Conservation (phyloP, 1,284 basidiomycete species). For the Heterobasidion parviporum region DNA sequence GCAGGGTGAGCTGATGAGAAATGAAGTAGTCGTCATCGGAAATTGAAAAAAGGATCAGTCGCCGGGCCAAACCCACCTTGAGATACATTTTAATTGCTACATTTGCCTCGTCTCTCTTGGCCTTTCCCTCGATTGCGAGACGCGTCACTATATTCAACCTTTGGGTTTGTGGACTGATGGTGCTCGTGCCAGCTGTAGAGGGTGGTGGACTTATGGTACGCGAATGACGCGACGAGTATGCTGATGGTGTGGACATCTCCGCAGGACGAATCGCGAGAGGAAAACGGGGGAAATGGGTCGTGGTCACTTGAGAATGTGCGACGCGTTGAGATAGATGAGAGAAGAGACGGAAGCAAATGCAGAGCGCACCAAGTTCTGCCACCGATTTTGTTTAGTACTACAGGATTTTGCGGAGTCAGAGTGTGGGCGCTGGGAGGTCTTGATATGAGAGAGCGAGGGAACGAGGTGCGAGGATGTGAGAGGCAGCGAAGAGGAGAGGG, state of each 20-base stretch:
- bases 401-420: not conserved
- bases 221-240: constrained; percentile 21
- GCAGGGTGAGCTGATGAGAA: constrained; percentile 51
- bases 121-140: constrained; percentile 65
- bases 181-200: constrained; percentile 27
- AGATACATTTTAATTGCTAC: constrained; percentile 66
- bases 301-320: not conserved
- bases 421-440: not conserved
- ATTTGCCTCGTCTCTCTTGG: constrained; percentile 50
- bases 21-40: not conserved
- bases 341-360: not conserved
- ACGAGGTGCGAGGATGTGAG: not conserved
- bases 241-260: constrained; percentile 6
- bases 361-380: not conserved
- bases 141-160: constrained; percentile 64
- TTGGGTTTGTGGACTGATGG: constrained; percentile 25
- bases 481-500: not conserved
- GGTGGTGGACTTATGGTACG: constrained; percentile 32
- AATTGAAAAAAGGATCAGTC: not conserved
- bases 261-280: not conserved
- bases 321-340: not conserved
- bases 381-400: not conserved
- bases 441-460: not conserved
- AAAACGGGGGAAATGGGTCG: not conserved
- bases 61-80: constrained; percentile 39